Percentiles rank a stretch among this genome's conserved stretches.
These are phyloP conservation scores for Neurospora sp. DNA, from an alignment of 495 filamentous ascomycete species.

Conservation along the genomic window DNA sequence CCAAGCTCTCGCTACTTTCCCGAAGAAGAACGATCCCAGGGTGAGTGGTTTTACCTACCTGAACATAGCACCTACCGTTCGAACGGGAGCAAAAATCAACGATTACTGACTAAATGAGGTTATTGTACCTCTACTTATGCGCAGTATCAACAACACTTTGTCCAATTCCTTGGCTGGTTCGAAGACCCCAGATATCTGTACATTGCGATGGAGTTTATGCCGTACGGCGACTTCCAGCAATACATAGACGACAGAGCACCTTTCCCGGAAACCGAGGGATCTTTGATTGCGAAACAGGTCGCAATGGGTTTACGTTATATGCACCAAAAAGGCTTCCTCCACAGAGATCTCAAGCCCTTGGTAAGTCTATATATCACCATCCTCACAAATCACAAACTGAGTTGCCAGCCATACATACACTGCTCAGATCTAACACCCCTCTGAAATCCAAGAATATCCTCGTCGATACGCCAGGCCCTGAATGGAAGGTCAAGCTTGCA, in stretches of 20 bases:
- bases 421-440: not conserved
- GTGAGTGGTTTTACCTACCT: not conserved
- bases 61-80: not conserved
- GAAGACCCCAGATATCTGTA: constrained; percentile 18
- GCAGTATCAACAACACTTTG: constrained; percentile 17
- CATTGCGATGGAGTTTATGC: constrained; percentile 35
- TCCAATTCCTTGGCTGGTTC: constrained; percentile 34
- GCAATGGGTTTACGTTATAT: constrained; percentile 36
- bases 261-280: constrained; percentile 24
- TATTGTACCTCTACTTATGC: not conserved
- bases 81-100: not conserved
- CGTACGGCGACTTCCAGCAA: constrained; percentile 20
- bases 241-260: constrained; percentile 5
- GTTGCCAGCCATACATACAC: not conserved
- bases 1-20: not conserved
- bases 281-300: constrained; percentile 29
- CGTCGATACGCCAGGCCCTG: constrained; percentile 5
- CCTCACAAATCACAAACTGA: not conserved
- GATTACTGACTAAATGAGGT: not conserved
- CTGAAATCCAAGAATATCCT: constrained; percentile 12
- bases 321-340: constrained; percentile 39
- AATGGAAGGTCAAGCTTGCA: constrained; percentile 40
- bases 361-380: not conserved
- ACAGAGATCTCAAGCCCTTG: constrained; percentile 41
- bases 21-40: not conserved